Evolutionary conservation across 768 basidiomycete species (phyloP).

Genomic region (Russula griseocarnosa): DNA sequence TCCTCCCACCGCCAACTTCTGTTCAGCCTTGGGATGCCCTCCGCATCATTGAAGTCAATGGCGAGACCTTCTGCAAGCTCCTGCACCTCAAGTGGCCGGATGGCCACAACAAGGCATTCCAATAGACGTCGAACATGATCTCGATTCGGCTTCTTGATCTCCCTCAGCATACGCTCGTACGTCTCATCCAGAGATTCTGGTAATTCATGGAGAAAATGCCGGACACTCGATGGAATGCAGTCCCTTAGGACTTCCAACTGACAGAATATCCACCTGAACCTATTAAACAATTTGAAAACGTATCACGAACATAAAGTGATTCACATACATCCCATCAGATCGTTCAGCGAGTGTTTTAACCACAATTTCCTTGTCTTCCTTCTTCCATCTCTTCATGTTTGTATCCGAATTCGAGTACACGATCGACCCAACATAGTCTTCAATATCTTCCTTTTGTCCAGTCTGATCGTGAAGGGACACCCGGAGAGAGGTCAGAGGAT

Average conservation of each 20-base stretch:
- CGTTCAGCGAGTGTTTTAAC: background rate
- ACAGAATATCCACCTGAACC: no score
- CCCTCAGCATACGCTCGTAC: no score
- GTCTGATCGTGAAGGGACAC: background rate
- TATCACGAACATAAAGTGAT: background rate
- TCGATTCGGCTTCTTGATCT: no score
- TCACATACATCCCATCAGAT: background rate
- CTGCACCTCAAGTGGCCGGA: no score
- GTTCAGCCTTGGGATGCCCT: background rate
- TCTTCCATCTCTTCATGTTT: background rate
- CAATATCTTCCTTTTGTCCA: background rate
- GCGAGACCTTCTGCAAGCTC: background rate
- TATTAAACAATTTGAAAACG: background rate
- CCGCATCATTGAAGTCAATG: background rate
- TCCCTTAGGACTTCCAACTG: no score
- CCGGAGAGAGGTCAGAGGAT: background rate
- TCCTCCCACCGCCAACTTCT: background rate
- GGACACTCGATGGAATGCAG: no score
- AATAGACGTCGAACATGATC: no score
- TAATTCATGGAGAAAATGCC: no score
- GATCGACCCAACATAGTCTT: no score
- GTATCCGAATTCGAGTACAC: no score
- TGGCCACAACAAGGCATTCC: no score
- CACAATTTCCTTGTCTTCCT: background rate
- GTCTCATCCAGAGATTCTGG: no score